Evolutionary conservation across 106 monocot species (phyloP), one percentile per base, ranked within the genome.

Genomic region (Phalaenopsis equestris): DNA sequence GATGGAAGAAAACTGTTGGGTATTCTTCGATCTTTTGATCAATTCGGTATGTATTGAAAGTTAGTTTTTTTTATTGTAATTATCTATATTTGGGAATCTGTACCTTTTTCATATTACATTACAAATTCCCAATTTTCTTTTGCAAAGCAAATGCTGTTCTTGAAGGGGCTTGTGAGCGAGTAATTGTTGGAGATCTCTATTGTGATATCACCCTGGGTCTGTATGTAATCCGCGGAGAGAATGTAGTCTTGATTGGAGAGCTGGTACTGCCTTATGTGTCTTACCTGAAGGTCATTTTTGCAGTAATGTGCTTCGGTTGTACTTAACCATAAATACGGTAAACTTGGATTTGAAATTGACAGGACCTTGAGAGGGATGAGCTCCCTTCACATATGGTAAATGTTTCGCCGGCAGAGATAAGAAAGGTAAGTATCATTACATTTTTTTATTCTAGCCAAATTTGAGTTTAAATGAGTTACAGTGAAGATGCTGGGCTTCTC

Each of bases 1-100:
- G 97, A 97, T 85, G 97, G 97, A 8, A 80, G 97, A 41, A 97
- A 97, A 81, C 89, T 97, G 75, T 75, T 97, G 55, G 97, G 97
- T 65, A 92, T 94, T 79, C 94, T 97, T 74, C 92, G 97, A 55
- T 97, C 97, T 37, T 97, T 97, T 78, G 97, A 97, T 77, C 97
- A 97, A 86, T 97, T 92, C 86, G 97, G 97, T 97, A 94, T 67
- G 2, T 67, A 49, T 75, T 47, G 6, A 5, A 61, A 7, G 37
- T 70, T 3, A 11, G 6, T 9, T 70, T 39, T 70, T 36, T 70
- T 5, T 2, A 30, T 38, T 70, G 70, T 70, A 23, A 61, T 61
- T 61, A 6, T 61, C 21, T 6, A 61, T 6, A 61, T 61, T 61
- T 21, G 21, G 61, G 9, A 12, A 23, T 70, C 70, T 70, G 8